Evolutionary conservation across 768 basidiomycete genomes (phyloP), one percentile per base, ranked within the genome.

Genomic region (Agaricus blazei): DNA sequence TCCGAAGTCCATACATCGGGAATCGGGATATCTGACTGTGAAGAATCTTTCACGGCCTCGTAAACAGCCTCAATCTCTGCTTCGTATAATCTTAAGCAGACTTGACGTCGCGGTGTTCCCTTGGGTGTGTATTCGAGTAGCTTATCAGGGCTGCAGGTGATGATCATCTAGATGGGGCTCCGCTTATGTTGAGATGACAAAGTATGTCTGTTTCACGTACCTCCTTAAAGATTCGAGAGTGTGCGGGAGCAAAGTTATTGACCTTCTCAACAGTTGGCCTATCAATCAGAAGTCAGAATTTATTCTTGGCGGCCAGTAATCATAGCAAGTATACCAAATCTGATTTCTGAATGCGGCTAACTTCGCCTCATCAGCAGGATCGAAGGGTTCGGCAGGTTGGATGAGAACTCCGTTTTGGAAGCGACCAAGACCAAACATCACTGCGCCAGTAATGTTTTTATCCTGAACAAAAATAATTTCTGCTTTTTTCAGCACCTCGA

Each of bases 191-290:
- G 23, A 9, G 43, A 23, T 58, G 19, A 14, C n/a, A 4, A 14
- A 49, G 8, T 42, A 51, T 19, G 23, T 12, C 19, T 23, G 15
- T 50, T 12, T 31, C 19, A 46, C 62, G 40, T 9, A 72, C 74
- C 70, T 75, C 75, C 58, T 74, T 76, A 64, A 77, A 76, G 4
- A 79, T 59, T n/a, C 74, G 62, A 2, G 75, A 76, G 59, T 76
- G 75, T 34, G 36, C 29, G 19, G 56, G 56, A 11, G 38, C 56
- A 5, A 47, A 27, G 37, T 48, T 54, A 53, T 77, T 78, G 50
- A 72, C 64, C 54, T 69, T 63, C 43, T 73, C 68, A 3, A 78
- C 65, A 6, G 68, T 75, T 0, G 73, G 66, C 75, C 75, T 76
- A 31, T 15, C n/a, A 26, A 45, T n/a, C 23, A 15, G 9, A 23